A percentile compares a stretch with the other conserved stretches of the same genome.
Evolutionary conservation across 768 basidiomycete genomes (phyloP).

Genomic region (Lenzites betulinus): DNA sequence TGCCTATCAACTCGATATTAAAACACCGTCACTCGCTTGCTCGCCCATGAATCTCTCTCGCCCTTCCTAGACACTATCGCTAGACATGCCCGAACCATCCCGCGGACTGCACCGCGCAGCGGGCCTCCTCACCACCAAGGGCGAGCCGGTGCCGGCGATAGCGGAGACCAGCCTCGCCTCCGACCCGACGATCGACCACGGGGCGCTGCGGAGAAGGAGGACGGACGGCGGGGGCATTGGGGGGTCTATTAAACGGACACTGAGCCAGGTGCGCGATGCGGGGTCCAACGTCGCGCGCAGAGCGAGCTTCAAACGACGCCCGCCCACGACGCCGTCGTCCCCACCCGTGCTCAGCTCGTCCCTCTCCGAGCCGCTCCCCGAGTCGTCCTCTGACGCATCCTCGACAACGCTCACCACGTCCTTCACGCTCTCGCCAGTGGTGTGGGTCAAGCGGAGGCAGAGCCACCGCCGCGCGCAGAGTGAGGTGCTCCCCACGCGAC

Average conservation of each 20-base stretch:
- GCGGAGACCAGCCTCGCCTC: constrained; percentile 6
- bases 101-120: constrained; percentile 12
- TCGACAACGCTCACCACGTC: not conserved
- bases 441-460: constrained; percentile 18
- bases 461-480: constrained; percentile 26
- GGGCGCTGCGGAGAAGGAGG: constrained; percentile 8
- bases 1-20: not conserved
- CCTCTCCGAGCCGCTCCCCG: constrained; percentile 8
- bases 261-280: constrained; percentile 23
- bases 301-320: constrained; percentile 19
- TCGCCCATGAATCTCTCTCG: not conserved
- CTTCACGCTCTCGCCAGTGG: constrained; percentile 10
- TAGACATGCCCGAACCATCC: constrained; percentile 1
- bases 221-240: constrained; percentile 20
- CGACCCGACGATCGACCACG: constrained; percentile 1
- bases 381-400: not conserved
- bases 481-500: constrained; percentile 21
- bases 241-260: constrained; percentile 22
- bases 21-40: not conserved
- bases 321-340: not conserved
- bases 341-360: not conserved
- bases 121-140: constrained; percentile 20
- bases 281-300: constrained; percentile 19
- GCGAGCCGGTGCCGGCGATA: constrained; percentile 20
- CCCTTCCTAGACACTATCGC: not conserved